phyloP scores from a whole-genome alignment of 305 asterid species.

The Andrographis paniculata region DNA sequence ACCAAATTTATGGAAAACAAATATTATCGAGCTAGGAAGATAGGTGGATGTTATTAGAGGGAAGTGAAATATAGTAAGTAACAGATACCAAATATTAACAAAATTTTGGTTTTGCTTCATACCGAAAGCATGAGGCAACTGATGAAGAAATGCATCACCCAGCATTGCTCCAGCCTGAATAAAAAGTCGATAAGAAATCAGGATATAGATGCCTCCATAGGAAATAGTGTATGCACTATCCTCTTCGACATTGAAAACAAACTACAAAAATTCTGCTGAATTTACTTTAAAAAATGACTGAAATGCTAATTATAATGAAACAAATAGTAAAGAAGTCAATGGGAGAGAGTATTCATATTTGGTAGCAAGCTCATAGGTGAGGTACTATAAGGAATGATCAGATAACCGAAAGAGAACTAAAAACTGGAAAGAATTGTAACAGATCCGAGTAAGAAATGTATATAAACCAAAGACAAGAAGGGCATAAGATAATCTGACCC shows the following conservation, averaged over 20 bases:
- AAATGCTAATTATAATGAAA: no score
- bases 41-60: no score
- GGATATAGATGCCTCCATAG: conserved; percentile 10
- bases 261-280: no score
- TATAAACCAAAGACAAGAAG: conserved; percentile 13
- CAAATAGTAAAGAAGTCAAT: no score
- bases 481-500: conserved; percentile 51
- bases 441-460: conserved; percentile 7
- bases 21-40: no score
- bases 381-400: no score
- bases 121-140: conserved; percentile 98
- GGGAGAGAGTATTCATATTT: no score
- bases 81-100: conserved; percentile 10
- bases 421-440: conserved; percentile 8
- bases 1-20: conserved; percentile 4
- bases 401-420: not conserved
- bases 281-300: no score
- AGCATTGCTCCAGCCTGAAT: conserved; percentile 99
- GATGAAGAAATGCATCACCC: conserved; percentile 99
- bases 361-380: no score
- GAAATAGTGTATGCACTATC: conserved; percentile 6
- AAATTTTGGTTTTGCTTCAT: conserved; percentile 21
- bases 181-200: conserved; percentile 18
- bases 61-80: no score
- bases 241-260: no score